A percentile compares a stretch with the other conserved stretches of the same genome.
Evolutionary conservation across 2,329 filamentous ascomycete species (phyloP).

Genomic region (Ophiostoma piceae): DNA sequence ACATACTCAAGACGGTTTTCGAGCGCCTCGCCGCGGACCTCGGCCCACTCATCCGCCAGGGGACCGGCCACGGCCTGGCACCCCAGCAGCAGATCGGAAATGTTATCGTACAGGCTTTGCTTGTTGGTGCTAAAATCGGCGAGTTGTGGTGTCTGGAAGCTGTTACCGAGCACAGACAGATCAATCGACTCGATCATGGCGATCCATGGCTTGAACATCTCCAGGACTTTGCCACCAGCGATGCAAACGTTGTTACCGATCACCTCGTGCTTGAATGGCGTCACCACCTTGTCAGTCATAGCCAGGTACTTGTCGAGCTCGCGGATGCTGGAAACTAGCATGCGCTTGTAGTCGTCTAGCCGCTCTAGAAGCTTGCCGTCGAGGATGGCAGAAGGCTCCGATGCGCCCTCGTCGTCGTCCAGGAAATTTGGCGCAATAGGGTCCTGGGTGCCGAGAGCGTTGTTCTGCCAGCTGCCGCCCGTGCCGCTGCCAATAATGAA

Average conservation of each 20-base stretch:
- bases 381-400: conserved; percentile 67
- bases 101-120: conserved; percentile 87
- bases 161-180: conserved; percentile 69
- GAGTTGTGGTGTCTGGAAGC: conserved; percentile 77
- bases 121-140: conserved; percentile 86
- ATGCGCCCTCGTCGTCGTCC: conserved; percentile 69
- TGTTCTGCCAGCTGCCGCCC: conserved; percentile 84
- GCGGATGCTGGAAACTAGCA: conserved; percentile 79
- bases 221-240: conserved; percentile 72
- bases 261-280: conserved; percentile 68
- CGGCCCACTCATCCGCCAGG: conserved; percentile 90
- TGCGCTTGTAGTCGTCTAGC: conserved; percentile 77
- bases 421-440: conserved; percentile 76
- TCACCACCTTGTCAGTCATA: conserved; percentile 74
- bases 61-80: conserved; percentile 92
- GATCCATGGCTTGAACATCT: conserved; percentile 86
- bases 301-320: conserved; percentile 80
- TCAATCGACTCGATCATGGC: conserved; percentile 88
- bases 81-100: conserved; percentile 79
- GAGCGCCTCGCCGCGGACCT: conserved; percentile 81
- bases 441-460: conserved; percentile 60
- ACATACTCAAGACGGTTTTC: conserved; percentile 82
- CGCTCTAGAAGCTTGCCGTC: conserved; percentile 74
- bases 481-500: conserved; percentile 81
- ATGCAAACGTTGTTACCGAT: conserved; percentile 78